Evolutionary conservation across 2,329 filamentous ascomycete genomes (phyloP).

Genomic region (Sclerotinia sclerotiorum): DNA sequence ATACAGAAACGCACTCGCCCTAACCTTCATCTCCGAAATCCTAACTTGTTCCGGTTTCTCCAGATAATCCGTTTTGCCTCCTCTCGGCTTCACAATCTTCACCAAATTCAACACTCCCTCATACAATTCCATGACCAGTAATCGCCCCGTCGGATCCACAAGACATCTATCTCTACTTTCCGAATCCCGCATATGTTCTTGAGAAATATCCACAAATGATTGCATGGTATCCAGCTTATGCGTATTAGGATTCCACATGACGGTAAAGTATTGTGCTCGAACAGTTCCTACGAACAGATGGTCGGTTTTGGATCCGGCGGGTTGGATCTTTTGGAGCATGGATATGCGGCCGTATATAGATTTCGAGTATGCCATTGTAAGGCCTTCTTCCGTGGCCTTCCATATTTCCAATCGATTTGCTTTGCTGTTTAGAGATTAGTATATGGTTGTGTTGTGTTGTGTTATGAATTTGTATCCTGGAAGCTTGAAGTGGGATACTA

Average conservation of each 20-base stretch:
- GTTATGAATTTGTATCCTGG: constrained; percentile 1
- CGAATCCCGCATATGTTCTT: constrained; percentile 68
- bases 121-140: constrained; percentile 66
- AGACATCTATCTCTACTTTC: constrained; percentile 81
- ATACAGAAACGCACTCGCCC: constrained; percentile 65
- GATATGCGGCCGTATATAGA: constrained; percentile 82
- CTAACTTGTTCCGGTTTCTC: constrained; percentile 61
- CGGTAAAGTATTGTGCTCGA: constrained; percentile 84
- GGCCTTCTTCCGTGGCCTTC: constrained; percentile 62
- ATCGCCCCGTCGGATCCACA: constrained; percentile 74
- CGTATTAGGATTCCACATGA: constrained; percentile 71
- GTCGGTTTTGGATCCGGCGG: constrained; percentile 71
- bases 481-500: constrained; percentile 1
- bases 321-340: constrained; percentile 78
- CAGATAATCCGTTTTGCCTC: constrained; percentile 55
- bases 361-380: constrained; percentile 66
- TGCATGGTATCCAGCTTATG: constrained; percentile 52
- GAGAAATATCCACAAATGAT: constrained; percentile 53
- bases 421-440: constrained; percentile 55
- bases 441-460: constrained; percentile 24
- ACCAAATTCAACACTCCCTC: constrained; percentile 67
- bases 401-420: constrained; percentile 86
- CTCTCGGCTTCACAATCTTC: constrained; percentile 56
- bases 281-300: constrained; percentile 92
- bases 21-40: constrained; percentile 65